Percentiles rank a stretch among this genome's conserved stretches.
Evolutionary conservation across 2,329 filamentous ascomycete genomes (phyloP).

Genomic region (Leptographium lundbergii): DNA sequence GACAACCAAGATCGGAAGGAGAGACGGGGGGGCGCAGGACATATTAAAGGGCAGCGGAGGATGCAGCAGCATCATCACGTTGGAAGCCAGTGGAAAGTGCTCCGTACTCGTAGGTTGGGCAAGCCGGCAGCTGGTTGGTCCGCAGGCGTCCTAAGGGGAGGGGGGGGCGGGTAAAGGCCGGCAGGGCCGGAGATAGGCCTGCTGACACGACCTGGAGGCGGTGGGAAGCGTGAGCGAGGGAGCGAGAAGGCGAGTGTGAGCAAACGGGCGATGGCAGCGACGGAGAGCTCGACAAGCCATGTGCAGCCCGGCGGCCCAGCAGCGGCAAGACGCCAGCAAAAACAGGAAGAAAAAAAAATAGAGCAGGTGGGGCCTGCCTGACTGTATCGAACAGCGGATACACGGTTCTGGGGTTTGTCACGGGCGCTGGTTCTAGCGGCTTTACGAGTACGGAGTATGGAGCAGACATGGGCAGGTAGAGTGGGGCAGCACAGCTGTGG

Average conservation of each 20-base stretch:
- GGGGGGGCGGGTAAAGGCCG: background rate
- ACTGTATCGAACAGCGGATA: background rate
- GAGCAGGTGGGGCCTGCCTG: background rate
- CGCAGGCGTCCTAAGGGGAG: background rate
- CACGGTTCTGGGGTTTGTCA: background rate
- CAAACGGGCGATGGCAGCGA: background rate
- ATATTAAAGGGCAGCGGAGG: background rate
- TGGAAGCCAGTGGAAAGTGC: background rate
- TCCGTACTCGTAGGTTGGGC: background rate
- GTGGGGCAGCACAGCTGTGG: too few relatives aligned
- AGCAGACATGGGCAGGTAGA: too few relatives aligned
- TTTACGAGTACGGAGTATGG: background rate
- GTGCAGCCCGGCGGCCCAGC: background rate
- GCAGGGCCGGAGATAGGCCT: slow-evolving; percentile 2
- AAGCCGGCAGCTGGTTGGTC: background rate
- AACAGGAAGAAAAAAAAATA: background rate
- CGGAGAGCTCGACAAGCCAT: background rate
- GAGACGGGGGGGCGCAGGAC: background rate
- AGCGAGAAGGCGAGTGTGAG: background rate
- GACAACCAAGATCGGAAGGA: background rate
- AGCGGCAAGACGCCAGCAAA: background rate
- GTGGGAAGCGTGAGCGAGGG: background rate
- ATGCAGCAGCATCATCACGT: background rate
- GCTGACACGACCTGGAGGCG: background rate
- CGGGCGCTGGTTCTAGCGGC: background rate